A percentile compares a stretch with the other conserved stretches of the same genome.
Conservation (phyloP, 2,329 filamentous ascomycete species). For the Rachicladosporium sp. region DNA sequence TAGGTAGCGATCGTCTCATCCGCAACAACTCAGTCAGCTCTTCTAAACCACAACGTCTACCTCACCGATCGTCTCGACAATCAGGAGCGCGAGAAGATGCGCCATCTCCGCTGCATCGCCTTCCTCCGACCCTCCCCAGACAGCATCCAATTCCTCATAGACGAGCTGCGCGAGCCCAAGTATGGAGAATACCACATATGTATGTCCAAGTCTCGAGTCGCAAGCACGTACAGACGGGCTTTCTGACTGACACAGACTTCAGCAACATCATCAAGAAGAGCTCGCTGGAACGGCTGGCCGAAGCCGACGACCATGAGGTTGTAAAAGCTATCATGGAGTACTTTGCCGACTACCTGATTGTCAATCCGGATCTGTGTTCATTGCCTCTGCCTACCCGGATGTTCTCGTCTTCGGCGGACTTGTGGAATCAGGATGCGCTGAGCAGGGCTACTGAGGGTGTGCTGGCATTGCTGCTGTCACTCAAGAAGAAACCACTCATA, state of each 20-base stretch:
- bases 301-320: conserved; percentile 95
- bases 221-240: conserved; percentile 13
- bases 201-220: conserved; percentile 19
- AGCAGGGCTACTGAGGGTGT: conserved; percentile 80
- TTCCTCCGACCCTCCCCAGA: conserved; percentile 86
- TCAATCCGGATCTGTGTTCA: conserved; percentile 69
- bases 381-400: conserved; percentile 19
- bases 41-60: conserved; percentile 94
- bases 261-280: conserved; percentile 98
- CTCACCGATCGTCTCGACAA: conserved; percentile 95
- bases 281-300: conserved; percentile 79
- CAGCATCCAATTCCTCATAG: conserved; percentile 85
- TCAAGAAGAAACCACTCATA: conserved; percentile 95
- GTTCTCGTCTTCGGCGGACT: conserved; percentile 46
- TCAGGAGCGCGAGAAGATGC: conserved; percentile 85
- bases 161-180: conserved; percentile 89
- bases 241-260: conserved; percentile 49
- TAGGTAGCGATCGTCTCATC: conserved; percentile 84
- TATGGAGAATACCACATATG: conserved; percentile 95
- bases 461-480: conserved; percentile 67
- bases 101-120: conserved; percentile 84
- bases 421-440: conserved; percentile 82
- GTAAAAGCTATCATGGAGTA: conserved; percentile 90
- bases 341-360: conserved; percentile 88
- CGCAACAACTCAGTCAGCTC: conserved; percentile 84